Evolutionary conservation across 495 filamentous ascomycete species (phyloP).

Genomic region (Penicillium odoratum): DNA sequence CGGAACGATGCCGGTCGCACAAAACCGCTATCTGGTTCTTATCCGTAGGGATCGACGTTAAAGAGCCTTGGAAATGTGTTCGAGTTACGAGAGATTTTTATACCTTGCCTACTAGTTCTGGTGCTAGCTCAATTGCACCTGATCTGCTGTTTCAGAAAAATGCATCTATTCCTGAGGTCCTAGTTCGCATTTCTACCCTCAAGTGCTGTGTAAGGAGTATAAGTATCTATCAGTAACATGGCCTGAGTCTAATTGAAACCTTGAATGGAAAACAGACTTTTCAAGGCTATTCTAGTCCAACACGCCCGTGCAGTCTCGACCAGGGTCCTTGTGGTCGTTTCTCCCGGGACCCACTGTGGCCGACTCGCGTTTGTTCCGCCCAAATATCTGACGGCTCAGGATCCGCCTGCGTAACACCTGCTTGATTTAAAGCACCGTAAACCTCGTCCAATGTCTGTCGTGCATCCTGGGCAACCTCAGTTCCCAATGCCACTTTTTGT

Average conservation of each 20-base stretch:
- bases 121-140: too few species aligned
- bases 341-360: slow-evolving; percentile 25
- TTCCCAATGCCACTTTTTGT: slow-evolving; percentile 35
- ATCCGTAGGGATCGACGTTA: slow-evolving; percentile 13
- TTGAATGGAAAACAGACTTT: not conserved
- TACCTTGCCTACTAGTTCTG: not conserved
- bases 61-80: slow-evolving; percentile 1
- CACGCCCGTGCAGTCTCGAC: slow-evolving; percentile 36
- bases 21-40: slow-evolving; percentile 4
- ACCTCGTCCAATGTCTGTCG: slow-evolving; percentile 33
- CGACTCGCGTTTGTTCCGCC: slow-evolving; percentile 11
- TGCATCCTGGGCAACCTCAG: slow-evolving; percentile 34
- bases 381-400: slow-evolving; percentile 34
- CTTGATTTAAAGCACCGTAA: slow-evolving; percentile 39
- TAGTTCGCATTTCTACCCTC: too few species aligned
- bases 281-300: slow-evolving; percentile 31
- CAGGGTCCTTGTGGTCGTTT: slow-evolving; percentile 38
- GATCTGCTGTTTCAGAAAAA: too few species aligned
- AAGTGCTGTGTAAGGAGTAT: too few species aligned
- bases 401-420: slow-evolving; percentile 23
- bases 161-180: too few species aligned
- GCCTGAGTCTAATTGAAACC: too few species aligned
- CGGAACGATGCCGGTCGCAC: slow-evolving; percentile 13
- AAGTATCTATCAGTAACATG: too few species aligned
- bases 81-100: slow-evolving; percentile 6